Percentiles rank a stretch among this genome's conserved stretches.
phyloP scores from a whole-genome alignment of 1,284 basidiomycete species.

The Irpex lacteus region DNA sequence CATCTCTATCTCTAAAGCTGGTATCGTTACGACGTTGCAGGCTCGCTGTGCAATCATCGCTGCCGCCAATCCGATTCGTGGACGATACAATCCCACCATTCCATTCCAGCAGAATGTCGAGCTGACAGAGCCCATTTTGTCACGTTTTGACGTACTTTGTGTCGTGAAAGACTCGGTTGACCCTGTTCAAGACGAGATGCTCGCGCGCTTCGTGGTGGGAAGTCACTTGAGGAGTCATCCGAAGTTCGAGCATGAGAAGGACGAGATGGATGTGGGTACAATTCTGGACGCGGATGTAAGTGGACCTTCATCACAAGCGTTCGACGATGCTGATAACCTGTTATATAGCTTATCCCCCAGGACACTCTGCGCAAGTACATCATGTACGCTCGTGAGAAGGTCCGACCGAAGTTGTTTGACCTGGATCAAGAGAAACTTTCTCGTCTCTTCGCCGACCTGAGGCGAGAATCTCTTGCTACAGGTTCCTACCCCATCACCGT shows the following conservation, averaged over 20 bases:
- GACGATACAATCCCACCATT: slow-evolving; percentile 95
- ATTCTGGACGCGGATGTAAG: slow-evolving; percentile 89
- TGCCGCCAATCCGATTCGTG: slow-evolving; percentile 96
- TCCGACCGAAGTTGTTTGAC: slow-evolving; percentile 90
- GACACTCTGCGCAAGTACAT: slow-evolving; percentile 98
- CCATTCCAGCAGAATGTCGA: slow-evolving; percentile 99
- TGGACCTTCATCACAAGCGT: slow-evolving; percentile 7
- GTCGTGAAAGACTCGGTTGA: slow-evolving; percentile 98
- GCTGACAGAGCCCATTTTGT: slow-evolving; percentile 96
- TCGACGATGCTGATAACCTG: background rate
- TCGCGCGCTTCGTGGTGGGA: slow-evolving; percentile 96
- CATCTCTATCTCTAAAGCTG: slow-evolving; percentile 99
- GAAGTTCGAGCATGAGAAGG: slow-evolving; percentile 79
- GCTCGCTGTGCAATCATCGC: slow-evolving; percentile 97
- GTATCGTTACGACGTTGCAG: slow-evolving; percentile 95
- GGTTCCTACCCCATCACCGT: slow-evolving; percentile 99
- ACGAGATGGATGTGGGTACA: slow-evolving; percentile 90
- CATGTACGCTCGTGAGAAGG: slow-evolving; percentile 95
- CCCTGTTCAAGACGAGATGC: slow-evolving; percentile 94
- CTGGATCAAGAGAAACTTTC: slow-evolving; percentile 96
- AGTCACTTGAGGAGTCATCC: slow-evolving; percentile 95
- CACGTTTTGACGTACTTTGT: slow-evolving; percentile 98
- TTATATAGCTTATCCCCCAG: slow-evolving; percentile 86
- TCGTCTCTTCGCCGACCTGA: slow-evolving; percentile 93
- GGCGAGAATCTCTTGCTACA: slow-evolving; percentile 94